phyloP scores from a whole-genome alignment of 208 protist species.

The Crithidia mellificae region DNA sequence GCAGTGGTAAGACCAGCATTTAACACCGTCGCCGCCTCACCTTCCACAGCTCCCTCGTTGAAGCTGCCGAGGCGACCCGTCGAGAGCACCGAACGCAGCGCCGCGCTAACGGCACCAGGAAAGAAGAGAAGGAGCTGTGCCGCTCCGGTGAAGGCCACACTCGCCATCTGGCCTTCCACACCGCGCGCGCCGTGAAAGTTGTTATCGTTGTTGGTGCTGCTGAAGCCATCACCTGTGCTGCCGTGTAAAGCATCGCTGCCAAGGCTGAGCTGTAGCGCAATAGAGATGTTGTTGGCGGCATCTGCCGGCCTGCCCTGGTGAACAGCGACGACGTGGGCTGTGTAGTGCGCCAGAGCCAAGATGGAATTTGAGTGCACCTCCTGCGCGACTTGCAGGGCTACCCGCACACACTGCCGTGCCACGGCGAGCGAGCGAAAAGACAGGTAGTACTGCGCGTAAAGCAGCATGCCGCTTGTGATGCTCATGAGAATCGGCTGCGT shows the following conservation, averaged over 20 bases:
- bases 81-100: constrained; percentile 50
- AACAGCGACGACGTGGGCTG: constrained; percentile 57
- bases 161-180: constrained; percentile 41
- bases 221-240: background rate
- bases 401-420: constrained; percentile 61
- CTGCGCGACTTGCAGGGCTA: constrained; percentile 73
- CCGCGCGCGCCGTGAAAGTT: background rate
- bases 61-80: constrained; percentile 1
- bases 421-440: constrained; percentile 53
- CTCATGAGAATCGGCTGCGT: constrained; percentile 63
- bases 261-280: constrained; percentile 67
- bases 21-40: background rate
- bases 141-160: constrained; percentile 55
- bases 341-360: constrained; percentile 78
- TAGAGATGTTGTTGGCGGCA: constrained; percentile 80
- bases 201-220: too few species aligned
- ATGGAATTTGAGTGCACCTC: constrained; percentile 69
- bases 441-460: constrained; percentile 78
- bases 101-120: constrained; percentile 57
- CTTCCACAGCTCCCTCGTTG: background rate
- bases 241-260: background rate
- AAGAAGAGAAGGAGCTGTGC: constrained; percentile 70
- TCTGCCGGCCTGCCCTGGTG: constrained; percentile 48
- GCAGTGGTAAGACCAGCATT: too few species aligned
- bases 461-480: constrained; percentile 80